Evolutionary conservation across 2,329 filamentous ascomycete genomes (phyloP), one percentile per base, ranked within the genome.

Genomic region (Trichoderma atrobrunneum): DNA sequence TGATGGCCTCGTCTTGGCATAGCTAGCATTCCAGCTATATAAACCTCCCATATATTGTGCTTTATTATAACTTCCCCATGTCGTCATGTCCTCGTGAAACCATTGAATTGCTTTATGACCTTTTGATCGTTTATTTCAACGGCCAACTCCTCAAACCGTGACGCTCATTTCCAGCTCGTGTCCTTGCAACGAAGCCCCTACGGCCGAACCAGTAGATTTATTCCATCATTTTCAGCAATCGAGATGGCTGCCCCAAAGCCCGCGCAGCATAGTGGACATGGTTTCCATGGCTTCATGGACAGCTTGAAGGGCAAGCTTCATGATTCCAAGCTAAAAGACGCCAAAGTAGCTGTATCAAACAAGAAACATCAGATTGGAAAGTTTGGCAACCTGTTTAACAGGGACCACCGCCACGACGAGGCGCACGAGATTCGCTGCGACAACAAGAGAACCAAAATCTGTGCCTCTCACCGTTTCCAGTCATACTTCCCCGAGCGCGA

Each of bases 371-470:
- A 90, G 72, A 85, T 91, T 76, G 89, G 89, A 68, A 91, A 91
- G 78, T 81, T 91, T 64, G 87, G 81, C 54, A 91, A 91, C 75
- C 75, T 91, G 87, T 88, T 97, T 83, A 98, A 98, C 78, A 85
- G 88, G 28, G 93, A 97, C 74, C 95, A 98, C 81, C 92, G 95
- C 70, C 95, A 98, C 79, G 95, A 98, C 79, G 95, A 98, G 81
- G 92, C 92, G 76, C 95, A 98, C 80, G 96, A 98, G 80, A 87
- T 95, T 81, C 85, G 82, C 11, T 95, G 93, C 57, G 95, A 98
- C 79, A 88, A 87, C 14, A 97, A 97, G 84, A 89, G 96, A 72
- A 88, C 87, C 24, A 87, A 84, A 18, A 91, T 96, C 64, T 87
- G 87, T 75, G 88, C 95, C 72, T 87, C 88, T 16, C 91, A 98